These are phyloP conservation scores for Rhodotorula mucilaginosa DNA, from an alignment of 1,284 basidiomycete genomes.

Conservation along the genomic window DNA sequence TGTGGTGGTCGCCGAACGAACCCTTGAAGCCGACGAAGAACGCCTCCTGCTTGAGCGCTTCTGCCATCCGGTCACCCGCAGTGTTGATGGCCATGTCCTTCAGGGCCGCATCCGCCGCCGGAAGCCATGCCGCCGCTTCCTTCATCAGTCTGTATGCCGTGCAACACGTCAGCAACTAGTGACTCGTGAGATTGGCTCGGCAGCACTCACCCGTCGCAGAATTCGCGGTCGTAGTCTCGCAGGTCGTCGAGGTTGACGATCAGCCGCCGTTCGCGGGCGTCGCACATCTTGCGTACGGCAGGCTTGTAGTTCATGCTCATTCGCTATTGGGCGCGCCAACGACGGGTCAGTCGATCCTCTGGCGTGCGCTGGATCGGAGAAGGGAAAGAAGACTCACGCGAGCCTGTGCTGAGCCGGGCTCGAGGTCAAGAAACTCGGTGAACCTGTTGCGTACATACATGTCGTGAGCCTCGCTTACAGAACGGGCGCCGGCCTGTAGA, in stretches of 20 bases:
- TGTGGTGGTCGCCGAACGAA: conserved; percentile 98
- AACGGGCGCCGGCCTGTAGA: too few species aligned
- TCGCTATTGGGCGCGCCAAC: conserved; percentile 13
- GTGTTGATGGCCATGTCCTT: conserved; percentile 73
- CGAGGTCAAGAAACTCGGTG: conserved; percentile 38
- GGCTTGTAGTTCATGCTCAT: conserved; percentile 69
- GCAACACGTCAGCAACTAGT: background rate
- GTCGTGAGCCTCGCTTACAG: background rate
- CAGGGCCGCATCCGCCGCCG: conserved; percentile 87
- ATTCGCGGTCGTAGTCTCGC: conserved; percentile 85
- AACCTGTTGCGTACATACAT: conserved; percentile 11
- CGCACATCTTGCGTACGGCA: conserved; percentile 79
- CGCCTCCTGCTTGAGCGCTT: conserved; percentile 22
- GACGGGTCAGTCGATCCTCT: background rate
- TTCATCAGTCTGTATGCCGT: conserved; percentile 66
- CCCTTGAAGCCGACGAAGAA: conserved; percentile 89
- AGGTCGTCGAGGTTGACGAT: conserved; percentile 96
- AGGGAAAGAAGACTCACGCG: conserved; percentile 12
- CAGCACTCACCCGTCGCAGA: conserved; percentile 52
- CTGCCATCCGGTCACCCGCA: conserved; percentile 56
- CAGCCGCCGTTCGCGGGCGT: conserved; percentile 78
- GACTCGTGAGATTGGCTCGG: too few species aligned
- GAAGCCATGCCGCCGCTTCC: conserved; percentile 83
- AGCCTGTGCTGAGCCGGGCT: conserved; percentile 22
- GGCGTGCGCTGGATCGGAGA: background rate